Evolutionary conservation across 345 rosid genomes (phyloP).

Genomic region (Salix koriyanagi): DNA sequence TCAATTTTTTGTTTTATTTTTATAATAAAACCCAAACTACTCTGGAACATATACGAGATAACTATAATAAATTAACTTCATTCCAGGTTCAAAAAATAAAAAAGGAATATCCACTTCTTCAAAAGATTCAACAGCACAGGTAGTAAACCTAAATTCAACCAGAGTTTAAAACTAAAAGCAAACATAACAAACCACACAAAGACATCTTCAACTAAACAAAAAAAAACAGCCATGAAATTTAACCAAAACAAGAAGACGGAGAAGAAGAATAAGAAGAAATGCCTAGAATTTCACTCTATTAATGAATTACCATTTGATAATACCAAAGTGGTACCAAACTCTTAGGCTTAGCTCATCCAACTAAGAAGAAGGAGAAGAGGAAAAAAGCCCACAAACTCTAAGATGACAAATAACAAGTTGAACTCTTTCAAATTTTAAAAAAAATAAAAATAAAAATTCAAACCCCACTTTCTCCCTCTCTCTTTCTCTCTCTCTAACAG

Average conservation of each 20-base stretch:
- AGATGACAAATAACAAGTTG: not conserved
- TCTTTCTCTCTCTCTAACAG: slow-evolving; percentile 8
- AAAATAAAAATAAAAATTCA: not conserved
- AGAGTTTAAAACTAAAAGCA: not conserved
- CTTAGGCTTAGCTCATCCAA: slow-evolving; percentile 29
- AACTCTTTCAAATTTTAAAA: not conserved
- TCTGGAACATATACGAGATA: not conserved
- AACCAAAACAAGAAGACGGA: not conserved
- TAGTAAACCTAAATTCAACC: not conserved
- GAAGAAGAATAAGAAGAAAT: not conserved
- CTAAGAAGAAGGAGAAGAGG: not conserved
- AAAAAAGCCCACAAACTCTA: not conserved
- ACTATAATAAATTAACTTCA: not conserved
- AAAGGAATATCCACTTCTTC: not conserved
- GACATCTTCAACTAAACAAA: not conserved
- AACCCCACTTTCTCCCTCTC: slow-evolving; percentile 3
- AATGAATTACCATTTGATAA: slow-evolving; percentile 29
- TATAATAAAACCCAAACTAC: too few species aligned
- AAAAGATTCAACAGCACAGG: not conserved
- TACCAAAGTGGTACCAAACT: slow-evolving; percentile 13
- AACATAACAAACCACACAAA: not conserved
- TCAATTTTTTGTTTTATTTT: too few species aligned
- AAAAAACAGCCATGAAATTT: not conserved
- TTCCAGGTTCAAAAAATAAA: not conserved
- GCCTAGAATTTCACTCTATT: not conserved